A percentile compares a stretch with the other conserved stretches of the same genome.
Evolutionary conservation across 176 grass and related monocot species (phyloP).

Genomic region (Avena sativa): DNA sequence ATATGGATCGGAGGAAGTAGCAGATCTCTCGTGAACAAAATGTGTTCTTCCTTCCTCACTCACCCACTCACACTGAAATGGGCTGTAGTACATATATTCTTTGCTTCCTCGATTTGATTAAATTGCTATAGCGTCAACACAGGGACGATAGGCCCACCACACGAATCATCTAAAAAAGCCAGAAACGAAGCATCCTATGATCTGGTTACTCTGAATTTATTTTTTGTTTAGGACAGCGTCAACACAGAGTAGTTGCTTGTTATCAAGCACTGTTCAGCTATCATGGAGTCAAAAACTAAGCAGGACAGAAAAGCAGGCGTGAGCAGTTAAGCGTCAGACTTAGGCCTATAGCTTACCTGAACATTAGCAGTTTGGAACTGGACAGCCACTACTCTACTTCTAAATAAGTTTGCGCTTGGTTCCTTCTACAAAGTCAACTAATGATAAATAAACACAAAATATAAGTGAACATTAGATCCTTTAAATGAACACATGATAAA

Average conservation of each 20-base stretch:
- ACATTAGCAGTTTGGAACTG: slow-evolving; percentile 26
- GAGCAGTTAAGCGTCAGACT: not conserved
- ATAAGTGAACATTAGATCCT: not conserved
- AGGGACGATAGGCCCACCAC: no score
- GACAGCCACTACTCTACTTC: not conserved
- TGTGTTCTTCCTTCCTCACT: not conserved
- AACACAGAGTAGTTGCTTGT: not conserved
- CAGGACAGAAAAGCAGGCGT: slow-evolving; percentile 12
- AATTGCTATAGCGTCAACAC: not conserved
- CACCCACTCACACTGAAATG: not conserved
- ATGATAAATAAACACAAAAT: not conserved
- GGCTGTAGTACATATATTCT: not conserved
- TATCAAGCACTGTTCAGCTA: not conserved
- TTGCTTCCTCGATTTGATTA: not conserved
- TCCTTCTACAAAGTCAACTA: no score
- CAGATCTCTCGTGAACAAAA: not conserved
- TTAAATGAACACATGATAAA: not conserved
- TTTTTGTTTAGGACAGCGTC: not conserved
- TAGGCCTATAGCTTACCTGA: slow-evolving; percentile 23
- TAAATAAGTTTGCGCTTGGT: not conserved
- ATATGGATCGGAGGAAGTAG: no score
- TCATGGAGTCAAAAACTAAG: not conserved
- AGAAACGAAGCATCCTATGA: not conserved
- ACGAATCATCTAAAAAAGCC: not conserved
- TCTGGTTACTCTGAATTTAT: not conserved